Evolutionary conservation across 306 rosid species (phyloP).

Genomic region (Lupinus albus): DNA sequence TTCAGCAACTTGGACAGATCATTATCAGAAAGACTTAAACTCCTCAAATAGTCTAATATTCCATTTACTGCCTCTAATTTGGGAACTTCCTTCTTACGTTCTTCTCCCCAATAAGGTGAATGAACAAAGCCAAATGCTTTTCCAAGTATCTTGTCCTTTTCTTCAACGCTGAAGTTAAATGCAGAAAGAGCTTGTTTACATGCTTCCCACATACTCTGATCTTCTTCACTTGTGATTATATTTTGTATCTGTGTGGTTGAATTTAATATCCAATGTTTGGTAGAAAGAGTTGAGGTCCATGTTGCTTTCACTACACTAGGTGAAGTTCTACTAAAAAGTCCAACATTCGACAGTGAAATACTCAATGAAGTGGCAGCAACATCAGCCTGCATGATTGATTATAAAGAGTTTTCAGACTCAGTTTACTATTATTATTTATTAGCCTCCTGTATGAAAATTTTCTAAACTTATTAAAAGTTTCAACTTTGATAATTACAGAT

Average conservation of each 20-base stretch:
- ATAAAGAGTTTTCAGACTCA: constrained; percentile 27
- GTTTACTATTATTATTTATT: constrained; percentile 18
- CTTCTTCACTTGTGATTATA: constrained; percentile 55
- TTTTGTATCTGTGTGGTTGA: constrained; percentile 62
- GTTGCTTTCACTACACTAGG: constrained; percentile 38
- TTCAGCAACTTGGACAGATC: constrained; percentile 80
- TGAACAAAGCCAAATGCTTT: constrained; percentile 83
- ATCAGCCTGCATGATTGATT: constrained; percentile 49
- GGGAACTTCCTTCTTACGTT: constrained; percentile 63
- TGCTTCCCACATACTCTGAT: constrained; percentile 67
- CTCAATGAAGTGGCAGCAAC: constrained; percentile 44
- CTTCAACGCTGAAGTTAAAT: constrained; percentile 66
- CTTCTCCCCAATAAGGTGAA: constrained; percentile 97
- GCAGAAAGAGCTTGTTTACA: constrained; percentile 60
- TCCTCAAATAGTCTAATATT: constrained; percentile 67
- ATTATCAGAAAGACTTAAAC: constrained; percentile 72
- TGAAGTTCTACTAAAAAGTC: constrained; percentile 39
- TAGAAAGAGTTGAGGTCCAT: constrained; percentile 42
- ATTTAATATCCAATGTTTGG: constrained; percentile 57
- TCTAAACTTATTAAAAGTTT: not conserved
- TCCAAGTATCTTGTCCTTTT: constrained; percentile 83
- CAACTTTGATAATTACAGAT: constrained; percentile 14
- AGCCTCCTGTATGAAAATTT: constrained; percentile 1
- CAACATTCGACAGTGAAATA: constrained; percentile 34
- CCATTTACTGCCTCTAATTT: constrained; percentile 54